These are phyloP conservation scores for Pseudocercospora musae DNA, from an alignment of 2,329 filamentous ascomycete species.

Conservation along the genomic window DNA sequence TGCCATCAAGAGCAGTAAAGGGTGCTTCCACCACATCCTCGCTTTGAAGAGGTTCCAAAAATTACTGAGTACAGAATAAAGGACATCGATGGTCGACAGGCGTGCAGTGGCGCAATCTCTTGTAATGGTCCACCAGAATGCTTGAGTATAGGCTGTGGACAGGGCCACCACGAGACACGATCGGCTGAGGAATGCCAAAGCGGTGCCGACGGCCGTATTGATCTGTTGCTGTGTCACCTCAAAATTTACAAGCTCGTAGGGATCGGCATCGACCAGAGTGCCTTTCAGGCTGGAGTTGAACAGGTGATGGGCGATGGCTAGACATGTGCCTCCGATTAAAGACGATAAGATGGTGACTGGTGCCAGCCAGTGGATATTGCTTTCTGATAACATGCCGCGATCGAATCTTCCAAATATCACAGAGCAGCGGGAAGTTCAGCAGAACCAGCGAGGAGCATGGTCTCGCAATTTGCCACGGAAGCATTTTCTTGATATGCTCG, in stretches of 20 bases:
- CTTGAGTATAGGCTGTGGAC: constrained; percentile 6
- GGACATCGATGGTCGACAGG: neutral
- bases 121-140: neutral
- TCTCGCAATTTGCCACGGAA: neutral
- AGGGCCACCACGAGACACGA: constrained; percentile 5
- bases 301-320: neutral
- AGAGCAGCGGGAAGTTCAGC: neutral
- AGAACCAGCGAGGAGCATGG: neutral
- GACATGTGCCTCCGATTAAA: neutral
- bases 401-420: neutral
- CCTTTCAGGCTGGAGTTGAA: neutral
- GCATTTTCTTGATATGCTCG: neutral
- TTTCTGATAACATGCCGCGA: neutral
- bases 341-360: neutral
- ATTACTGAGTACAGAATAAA: neutral
- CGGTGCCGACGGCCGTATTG: constrained; percentile 9
- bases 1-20: neutral
- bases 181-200: constrained; percentile 12
- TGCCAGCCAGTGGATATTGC: neutral
- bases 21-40: neutral
- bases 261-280: neutral
- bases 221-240: constrained; percentile 3
- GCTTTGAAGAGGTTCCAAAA: neutral
- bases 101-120: neutral
- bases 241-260: neutral